These are phyloP conservation scores for Teratosphaeria nubilosa DNA, from an alignment of 2,329 filamentous ascomycete genomes.

Conservation along the genomic window DNA sequence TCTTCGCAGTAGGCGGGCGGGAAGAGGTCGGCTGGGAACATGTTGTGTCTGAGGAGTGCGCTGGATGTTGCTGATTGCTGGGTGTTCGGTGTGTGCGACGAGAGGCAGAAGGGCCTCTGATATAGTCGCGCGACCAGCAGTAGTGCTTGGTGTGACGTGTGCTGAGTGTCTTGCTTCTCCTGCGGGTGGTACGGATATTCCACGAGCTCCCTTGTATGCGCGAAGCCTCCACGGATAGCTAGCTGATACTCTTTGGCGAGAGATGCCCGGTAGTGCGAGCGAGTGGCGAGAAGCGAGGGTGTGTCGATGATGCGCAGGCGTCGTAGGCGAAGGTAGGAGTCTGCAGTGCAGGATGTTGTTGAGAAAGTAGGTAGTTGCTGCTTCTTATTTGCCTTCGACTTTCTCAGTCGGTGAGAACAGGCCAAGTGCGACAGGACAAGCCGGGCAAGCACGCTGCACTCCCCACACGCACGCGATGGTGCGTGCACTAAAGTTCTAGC, in stretches of 20 bases:
- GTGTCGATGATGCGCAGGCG: neutral
- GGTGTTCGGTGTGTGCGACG: neutral
- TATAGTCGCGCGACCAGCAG: neutral
- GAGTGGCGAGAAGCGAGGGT: neutral
- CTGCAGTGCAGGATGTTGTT: neutral
- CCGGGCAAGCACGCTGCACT: neutral
- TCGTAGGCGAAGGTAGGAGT: neutral
- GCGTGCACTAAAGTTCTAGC: neutral
- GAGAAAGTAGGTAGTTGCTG: neutral
- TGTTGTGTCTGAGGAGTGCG: slow-evolving; percentile 5
- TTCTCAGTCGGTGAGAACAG: neutral
- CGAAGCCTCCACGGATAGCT: neutral
- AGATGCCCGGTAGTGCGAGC: neutral
- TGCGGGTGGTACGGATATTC: neutral
- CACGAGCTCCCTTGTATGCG: neutral
- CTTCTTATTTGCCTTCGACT: neutral
- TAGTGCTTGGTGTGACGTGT: neutral
- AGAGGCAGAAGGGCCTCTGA: neutral
- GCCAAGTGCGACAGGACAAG: neutral
- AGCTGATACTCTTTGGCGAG: neutral
- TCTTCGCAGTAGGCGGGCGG: slow-evolving; percentile 24
- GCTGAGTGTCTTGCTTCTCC: neutral
- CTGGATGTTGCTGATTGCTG: neutral
- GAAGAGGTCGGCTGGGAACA: slow-evolving; percentile 25
- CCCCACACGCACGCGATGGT: neutral